Evolutionary conservation across 768 basidiomycete genomes (phyloP).

Genomic region (Albatrellus ellisii): DNA sequence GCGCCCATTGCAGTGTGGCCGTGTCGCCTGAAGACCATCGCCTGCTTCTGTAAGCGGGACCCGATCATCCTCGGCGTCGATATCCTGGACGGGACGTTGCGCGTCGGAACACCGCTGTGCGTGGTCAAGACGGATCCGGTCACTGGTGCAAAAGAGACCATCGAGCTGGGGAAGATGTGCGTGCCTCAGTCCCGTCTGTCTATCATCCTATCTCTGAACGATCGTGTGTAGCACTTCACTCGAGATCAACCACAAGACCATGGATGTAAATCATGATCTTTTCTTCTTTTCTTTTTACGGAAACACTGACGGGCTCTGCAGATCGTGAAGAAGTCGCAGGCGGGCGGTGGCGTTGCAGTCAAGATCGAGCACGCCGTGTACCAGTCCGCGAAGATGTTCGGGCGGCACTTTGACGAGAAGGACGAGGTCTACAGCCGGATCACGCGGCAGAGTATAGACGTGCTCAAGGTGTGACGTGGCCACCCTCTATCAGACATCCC

Average conservation of each 20-base stretch:
- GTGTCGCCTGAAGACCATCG: conserved; percentile 82
- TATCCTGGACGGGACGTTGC: conserved; percentile 83
- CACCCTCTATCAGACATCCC: not conserved
- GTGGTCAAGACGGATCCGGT: conserved; percentile 86
- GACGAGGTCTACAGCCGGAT: conserved; percentile 89
- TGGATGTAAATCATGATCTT: conserved; percentile 40
- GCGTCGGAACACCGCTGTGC: conserved; percentile 88
- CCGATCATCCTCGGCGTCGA: conserved; percentile 96
- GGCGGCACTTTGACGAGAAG: conserved; percentile 92
- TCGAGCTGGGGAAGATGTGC: conserved; percentile 90
- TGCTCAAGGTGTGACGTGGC: conserved; percentile 65
- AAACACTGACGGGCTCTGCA: conserved; percentile 18
- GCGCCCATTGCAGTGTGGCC: conserved; percentile 97
- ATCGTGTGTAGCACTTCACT: conserved; percentile 61
- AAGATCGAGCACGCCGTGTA: conserved; percentile 98
- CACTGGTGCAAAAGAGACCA: conserved; percentile 83
- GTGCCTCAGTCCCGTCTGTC: conserved; percentile 15
- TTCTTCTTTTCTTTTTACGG: not conserved
- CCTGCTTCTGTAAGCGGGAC: conserved; percentile 93
- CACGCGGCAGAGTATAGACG: conserved; percentile 88
- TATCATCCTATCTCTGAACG: not conserved
- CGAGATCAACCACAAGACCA: conserved; percentile 92
- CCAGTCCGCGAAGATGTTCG: conserved; percentile 90
- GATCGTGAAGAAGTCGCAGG: conserved; percentile 87
- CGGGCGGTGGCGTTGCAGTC: conserved; percentile 94